These are phyloP conservation scores for Fraxinus nigra DNA, from an alignment of 305 asterid species.

Conservation along the genomic window DNA sequence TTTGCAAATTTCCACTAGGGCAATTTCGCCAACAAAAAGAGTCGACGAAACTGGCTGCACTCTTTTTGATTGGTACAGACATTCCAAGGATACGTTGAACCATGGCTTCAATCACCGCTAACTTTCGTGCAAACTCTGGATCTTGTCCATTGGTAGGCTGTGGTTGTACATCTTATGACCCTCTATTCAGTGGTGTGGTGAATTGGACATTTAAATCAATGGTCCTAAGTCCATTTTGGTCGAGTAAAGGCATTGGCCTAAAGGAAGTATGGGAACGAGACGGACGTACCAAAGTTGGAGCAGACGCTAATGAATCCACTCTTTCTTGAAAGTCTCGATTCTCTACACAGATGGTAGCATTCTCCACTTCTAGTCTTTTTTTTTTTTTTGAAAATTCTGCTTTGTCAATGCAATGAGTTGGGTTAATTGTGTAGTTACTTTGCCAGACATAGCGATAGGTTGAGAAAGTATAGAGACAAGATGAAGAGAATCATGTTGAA, in stretches of 20 bases:
- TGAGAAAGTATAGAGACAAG: background rate
- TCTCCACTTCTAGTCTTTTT: no score
- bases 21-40: background rate
- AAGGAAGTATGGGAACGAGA: background rate
- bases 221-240: background rate
- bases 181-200: background rate
- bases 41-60: background rate
- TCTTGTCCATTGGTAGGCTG: background rate
- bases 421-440: background rate
- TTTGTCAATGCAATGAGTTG: background rate
- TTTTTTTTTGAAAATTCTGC: no score
- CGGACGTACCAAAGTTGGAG: background rate
- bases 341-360: background rate
- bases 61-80: background rate
- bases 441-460: no score
- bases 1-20: background rate
- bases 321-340: background rate
- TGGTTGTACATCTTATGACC: background rate
- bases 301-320: no score
- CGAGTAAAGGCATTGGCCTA: no score
- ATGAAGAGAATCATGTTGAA: no score
- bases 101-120: background rate
- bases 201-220: no score
- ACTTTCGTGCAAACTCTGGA: background rate
- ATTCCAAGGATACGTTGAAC: background rate